Percentiles rank a stretch among this genome's conserved stretches.
Evolutionary conservation across 768 basidiomycete genomes (phyloP).

Genomic region (Leccinum arenicola): DNA sequence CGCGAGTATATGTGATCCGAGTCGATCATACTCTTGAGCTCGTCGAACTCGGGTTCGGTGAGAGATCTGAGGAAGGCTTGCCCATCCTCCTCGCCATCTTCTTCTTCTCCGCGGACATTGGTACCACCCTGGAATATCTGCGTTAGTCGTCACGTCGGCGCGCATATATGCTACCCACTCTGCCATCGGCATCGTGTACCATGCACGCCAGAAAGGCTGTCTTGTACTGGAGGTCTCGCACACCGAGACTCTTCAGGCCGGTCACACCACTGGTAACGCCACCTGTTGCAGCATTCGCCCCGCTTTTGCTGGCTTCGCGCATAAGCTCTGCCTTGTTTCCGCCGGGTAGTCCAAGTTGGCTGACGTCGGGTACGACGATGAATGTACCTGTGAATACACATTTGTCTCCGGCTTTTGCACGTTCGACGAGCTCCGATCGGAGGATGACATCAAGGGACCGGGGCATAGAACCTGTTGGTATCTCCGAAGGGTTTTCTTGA

Average conservation of each 20-base stretch:
- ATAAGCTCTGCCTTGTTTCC: slow-evolving; percentile 90
- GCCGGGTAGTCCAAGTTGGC: slow-evolving; percentile 91
- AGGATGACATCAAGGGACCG: slow-evolving; percentile 95
- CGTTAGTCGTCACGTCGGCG: background rate
- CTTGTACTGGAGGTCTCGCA: slow-evolving; percentile 95
- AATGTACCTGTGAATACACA: slow-evolving; percentile 98
- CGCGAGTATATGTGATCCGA: slow-evolving; percentile 93
- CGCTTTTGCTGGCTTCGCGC: slow-evolving; percentile 73
- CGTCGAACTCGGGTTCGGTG: slow-evolving; percentile 93
- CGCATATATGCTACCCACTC: slow-evolving; percentile 51
- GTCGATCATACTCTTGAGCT: slow-evolving; percentile 91
- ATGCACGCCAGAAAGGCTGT: slow-evolving; percentile 98
- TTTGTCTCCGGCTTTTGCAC: slow-evolving; percentile 99
- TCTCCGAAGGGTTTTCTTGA: slow-evolving; percentile 98
- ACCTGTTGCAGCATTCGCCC: slow-evolving; percentile 55
- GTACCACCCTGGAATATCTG: slow-evolving; percentile 58
- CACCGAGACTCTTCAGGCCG: slow-evolving; percentile 91
- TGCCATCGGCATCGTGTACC: slow-evolving; percentile 88
- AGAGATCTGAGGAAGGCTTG: slow-evolving; percentile 86
- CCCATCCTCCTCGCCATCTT: slow-evolving; percentile 70
- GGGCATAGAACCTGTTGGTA: slow-evolving; percentile 98
- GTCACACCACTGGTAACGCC: slow-evolving; percentile 82
- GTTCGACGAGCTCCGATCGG: slow-evolving; percentile 92
- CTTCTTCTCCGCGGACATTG: slow-evolving; percentile 88
- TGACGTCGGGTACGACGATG: slow-evolving; percentile 97